Conservation (phyloP, 2,329 filamentous ascomycete genomes). For the Mycosphaerella arachidis region DNA sequence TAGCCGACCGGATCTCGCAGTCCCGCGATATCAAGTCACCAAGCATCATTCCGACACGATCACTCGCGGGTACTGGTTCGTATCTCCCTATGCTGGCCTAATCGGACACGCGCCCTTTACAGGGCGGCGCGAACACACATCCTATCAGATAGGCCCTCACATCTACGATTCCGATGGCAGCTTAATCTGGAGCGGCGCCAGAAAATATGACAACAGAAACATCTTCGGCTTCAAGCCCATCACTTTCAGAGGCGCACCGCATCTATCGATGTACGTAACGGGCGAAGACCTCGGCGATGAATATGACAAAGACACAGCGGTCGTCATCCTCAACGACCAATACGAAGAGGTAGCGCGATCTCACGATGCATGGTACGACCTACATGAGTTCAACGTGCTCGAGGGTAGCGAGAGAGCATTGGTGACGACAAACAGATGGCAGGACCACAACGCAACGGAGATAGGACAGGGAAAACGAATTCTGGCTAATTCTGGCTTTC, state of each 20-base stretch:
- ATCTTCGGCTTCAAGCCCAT: conserved; percentile 50
- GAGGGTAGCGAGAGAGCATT: conserved; percentile 1
- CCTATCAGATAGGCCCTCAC: conserved; percentile 1
- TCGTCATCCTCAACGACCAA: conserved; percentile 29
- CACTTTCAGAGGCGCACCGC: conserved; percentile 82
- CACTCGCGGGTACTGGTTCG: conserved; percentile 17
- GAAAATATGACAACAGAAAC: conserved; percentile 5
- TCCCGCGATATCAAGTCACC: conserved; percentile 9
- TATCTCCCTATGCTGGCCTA: conserved; percentile 12
- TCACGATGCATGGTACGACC: conserved; percentile 13
- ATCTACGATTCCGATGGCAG: conserved; percentile 7
- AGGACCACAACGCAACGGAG: neutral
- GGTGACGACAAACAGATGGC: neutral
- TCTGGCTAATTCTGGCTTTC: conserved; percentile 30
- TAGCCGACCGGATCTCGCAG: conserved; percentile 4
- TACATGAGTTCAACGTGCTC: conserved; percentile 9
- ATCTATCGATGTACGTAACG: conserved; percentile 53
- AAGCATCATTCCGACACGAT: conserved; percentile 10
- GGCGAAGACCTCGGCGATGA: conserved; percentile 1
- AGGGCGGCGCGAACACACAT: neutral
- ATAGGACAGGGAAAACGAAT: neutral
- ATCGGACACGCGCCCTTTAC: neutral
- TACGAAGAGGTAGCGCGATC: conserved; percentile 34
- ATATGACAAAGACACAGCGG: neutral
- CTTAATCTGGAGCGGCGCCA: neutral